phyloP scores from a whole-genome alignment of 768 basidiomycete genomes.

The Gymnopilus junonius region DNA sequence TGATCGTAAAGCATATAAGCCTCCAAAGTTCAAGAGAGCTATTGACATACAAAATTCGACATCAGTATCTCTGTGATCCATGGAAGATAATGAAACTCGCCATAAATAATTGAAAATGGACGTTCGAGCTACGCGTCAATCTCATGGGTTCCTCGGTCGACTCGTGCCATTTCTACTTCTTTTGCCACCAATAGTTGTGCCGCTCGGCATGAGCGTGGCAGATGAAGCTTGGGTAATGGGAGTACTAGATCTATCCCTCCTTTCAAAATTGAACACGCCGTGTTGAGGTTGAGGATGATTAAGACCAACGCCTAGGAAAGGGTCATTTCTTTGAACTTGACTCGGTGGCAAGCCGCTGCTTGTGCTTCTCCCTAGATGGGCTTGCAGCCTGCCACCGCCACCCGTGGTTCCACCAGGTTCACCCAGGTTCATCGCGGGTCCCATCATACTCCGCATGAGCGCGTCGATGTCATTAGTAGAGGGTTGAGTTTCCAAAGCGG shows the following conservation, averaged over 20 bases:
- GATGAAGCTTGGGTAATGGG: slow-evolving; percentile 23
- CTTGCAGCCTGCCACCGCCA: not conserved
- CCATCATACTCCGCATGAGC: slow-evolving; percentile 60
- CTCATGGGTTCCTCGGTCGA: slow-evolving; percentile 10
- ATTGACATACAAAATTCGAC: too few relatives aligned
- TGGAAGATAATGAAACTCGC: not conserved
- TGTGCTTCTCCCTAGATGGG: slow-evolving; percentile 5
- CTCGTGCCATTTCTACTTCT: slow-evolving; percentile 31
- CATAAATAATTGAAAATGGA: not conserved
- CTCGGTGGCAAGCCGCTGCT: slow-evolving; percentile 1
- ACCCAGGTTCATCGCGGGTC: slow-evolving; percentile 26
- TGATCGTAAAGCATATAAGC: too few relatives aligned
- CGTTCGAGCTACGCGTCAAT: not conserved
- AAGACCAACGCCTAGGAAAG: not conserved
- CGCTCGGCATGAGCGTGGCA: slow-evolving; percentile 18
- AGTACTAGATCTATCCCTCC: slow-evolving; percentile 41
- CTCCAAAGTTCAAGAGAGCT: too few relatives aligned
- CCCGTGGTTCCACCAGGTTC: slow-evolving; percentile 19
- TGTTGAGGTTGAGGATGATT: slow-evolving; percentile 12
- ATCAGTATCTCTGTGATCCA: not conserved
- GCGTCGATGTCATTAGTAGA: slow-evolving; percentile 50
- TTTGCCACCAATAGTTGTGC: slow-evolving; percentile 28
- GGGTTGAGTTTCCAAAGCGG: slow-evolving; percentile 46
- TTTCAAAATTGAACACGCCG: slow-evolving; percentile 17
- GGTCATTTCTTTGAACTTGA: slow-evolving; percentile 1